Conservation (phyloP, 2,329 filamentous ascomycete species). For the Volutella citrinella region DNA sequence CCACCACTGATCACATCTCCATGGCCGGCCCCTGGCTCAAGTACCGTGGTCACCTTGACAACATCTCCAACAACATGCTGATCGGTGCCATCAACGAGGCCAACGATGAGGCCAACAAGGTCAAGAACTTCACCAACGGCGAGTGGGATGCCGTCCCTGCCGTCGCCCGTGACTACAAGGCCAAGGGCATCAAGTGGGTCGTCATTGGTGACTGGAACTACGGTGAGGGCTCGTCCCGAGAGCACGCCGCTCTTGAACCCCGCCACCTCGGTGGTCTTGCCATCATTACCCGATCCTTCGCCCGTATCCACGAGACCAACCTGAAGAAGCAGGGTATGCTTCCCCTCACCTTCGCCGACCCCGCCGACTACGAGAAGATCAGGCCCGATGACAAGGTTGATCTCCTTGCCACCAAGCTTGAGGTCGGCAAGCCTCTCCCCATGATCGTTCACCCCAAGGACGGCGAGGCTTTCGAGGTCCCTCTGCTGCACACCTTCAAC, state of each 20-base stretch:
- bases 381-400: constrained; percentile 81
- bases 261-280: constrained; percentile 95
- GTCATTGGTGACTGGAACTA: constrained; percentile 99
- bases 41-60: constrained; percentile 98
- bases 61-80: constrained; percentile 99
- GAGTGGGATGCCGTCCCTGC: constrained; percentile 86
- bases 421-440: constrained; percentile 88
- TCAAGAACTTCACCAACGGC: constrained; percentile 84
- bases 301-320: constrained; percentile 99
- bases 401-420: constrained; percentile 82
- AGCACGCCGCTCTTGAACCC: constrained; percentile 97
- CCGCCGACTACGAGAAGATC: constrained; percentile 97
- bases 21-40: constrained; percentile 96
- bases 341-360: constrained; percentile 90
- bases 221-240: constrained; percentile 94
- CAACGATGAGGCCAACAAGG: constrained; percentile 96
- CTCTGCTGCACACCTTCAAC: constrained; percentile 96
- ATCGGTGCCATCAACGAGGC: constrained; percentile 95
- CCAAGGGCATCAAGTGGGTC: constrained; percentile 93
- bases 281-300: constrained; percentile 93
- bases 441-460: constrained; percentile 90
- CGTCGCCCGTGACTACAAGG: constrained; percentile 97
- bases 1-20: constrained; percentile 98
- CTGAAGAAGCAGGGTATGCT: constrained; percentile 99
- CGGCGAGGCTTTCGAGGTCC: constrained; percentile 74